Evolutionary conservation across 1,139 yeast species (phyloP), one percentile per base, ranked within the genome.

Genomic region (Blastobotrys illinoisensis): DNA sequence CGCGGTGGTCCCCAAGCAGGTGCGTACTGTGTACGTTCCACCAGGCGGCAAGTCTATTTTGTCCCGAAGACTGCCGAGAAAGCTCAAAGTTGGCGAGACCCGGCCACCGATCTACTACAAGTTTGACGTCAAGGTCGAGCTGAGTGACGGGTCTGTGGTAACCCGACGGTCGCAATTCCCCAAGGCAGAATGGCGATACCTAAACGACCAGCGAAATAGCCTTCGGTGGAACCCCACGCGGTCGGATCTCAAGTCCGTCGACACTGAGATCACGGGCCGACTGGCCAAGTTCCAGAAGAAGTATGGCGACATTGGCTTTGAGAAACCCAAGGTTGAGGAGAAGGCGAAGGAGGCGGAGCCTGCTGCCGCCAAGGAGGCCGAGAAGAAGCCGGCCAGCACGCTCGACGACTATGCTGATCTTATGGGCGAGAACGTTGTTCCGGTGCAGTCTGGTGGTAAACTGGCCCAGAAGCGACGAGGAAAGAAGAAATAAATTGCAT

Each of bases 61-160:
- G 56, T 57, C 61, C 18, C 59, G 61, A 48, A 61, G 68, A 21
- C 59, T 63, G 18, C 54, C 57, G 21, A 62, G 70, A 49, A 66
- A 66, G 51, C 63, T 69, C n/a, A 58, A 74, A 60, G 74, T 81
- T 58, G 97, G 97, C 51, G 85, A 85, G 68, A 90, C 96, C 16
- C 81, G 97, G 72, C 97, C 98, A 1, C 90, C 97, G 46, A 86
- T 91, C 48, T 91, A 88, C 72, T 81, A 91, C 73, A 89, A 88
- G 68, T 93, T 93, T 68, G 91, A 91, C 60, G 87, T 95, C 45
- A 73, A 79, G 49, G 91, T 93, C 11, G 96, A 91, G 71, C 79
- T 91, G 56, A 86, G 95, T 63, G 98, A 93, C 69, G 99, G 99
- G 1, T 86, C 97, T 28, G 96, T 95, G 0, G 77, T 89, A 44